Evolutionary conservation across 495 filamentous ascomycete species (phyloP), one percentile per base, ranked within the genome.

Genomic region (Pyronema omphalodes): DNA sequence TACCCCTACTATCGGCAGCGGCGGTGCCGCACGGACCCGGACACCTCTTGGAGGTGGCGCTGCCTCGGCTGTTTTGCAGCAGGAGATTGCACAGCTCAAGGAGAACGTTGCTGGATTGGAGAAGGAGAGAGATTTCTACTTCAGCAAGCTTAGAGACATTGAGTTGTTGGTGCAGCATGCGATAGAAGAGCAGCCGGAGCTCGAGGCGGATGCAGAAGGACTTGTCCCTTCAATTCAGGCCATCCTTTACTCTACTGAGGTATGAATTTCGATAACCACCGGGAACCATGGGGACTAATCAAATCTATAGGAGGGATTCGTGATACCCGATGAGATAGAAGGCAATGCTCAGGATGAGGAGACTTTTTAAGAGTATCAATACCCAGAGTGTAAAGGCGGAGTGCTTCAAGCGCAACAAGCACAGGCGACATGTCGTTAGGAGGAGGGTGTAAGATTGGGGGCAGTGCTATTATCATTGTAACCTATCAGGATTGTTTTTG

Each of bases 121-220:
- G 73, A 83, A 86, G 65, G 91, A 98, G 72, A 74, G 91, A 50
- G 91, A 98, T 68, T 98, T 98, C 69, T 98, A 98, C 73, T 98
- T 98, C 67, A 88, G 84, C 73, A 98, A 98, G 71, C 71, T 98
- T 55, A 79, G 91, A 51, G 91, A 98, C 64, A 98, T 98, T 59
- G 93, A 98, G 70, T 68, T 98, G 59, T 67, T 98, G 65, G 73
- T 98, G 51, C 91, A 98, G 73, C 79, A 81, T 57, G 86, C 86
- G 12, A 84, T 94, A 60, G 91, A 96, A 61, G 80, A 80, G 40
- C 81, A 94, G 57, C 87, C 89, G 5, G 80, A 89, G 68, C 69
- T 96, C 48, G 91, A 94, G 73, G 83, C 88, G 76, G 83, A 89
- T 19, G 89, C 94, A 57, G 84, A 88, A 45, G 81, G 86, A 7